phyloP scores from a whole-genome alignment of 2,329 filamentous ascomycete species.

The Phialocephala subalpina region DNA sequence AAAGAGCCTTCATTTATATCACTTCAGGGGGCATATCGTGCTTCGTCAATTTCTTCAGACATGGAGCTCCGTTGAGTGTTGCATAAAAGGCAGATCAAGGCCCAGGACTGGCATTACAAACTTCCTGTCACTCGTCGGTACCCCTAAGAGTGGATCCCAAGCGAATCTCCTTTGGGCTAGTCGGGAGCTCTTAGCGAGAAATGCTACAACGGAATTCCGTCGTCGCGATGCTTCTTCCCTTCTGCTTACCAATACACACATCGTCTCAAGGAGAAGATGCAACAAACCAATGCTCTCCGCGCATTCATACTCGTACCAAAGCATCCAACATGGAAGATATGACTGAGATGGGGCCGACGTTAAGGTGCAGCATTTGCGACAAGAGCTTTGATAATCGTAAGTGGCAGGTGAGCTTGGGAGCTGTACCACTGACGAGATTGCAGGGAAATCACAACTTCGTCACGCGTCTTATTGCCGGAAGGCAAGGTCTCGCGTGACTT shows the following conservation, averaged over 20 bases:
- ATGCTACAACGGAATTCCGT: constrained; percentile 7
- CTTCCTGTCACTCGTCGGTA: neutral
- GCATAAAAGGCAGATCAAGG: neutral
- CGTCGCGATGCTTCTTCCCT: neutral
- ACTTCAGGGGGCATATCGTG: too few relatives aligned
- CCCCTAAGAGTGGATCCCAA: neutral
- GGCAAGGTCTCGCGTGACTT: constrained; percentile 19
- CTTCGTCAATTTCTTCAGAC: neutral
- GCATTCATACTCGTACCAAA: neutral
- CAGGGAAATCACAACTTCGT: constrained; percentile 31
- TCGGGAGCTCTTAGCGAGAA: constrained; percentile 1
- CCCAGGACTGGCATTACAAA: neutral
- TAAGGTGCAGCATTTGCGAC: constrained; percentile 28
- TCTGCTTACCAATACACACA: constrained; percentile 1
- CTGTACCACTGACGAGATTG: neutral
- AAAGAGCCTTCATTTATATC: neutral
- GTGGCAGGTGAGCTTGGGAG: constrained; percentile 2
- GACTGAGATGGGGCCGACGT: neutral
- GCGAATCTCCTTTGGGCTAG: neutral
- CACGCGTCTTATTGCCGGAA: constrained; percentile 33
- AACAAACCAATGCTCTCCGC: constrained; percentile 4
- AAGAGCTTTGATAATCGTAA: constrained; percentile 31
- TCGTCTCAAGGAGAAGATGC: neutral
- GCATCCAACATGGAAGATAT: neutral
- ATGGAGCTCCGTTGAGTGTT: neutral